Evolutionary conservation across 129 eudicot species (phyloP).

Genomic region (Tagetes erecta): DNA sequence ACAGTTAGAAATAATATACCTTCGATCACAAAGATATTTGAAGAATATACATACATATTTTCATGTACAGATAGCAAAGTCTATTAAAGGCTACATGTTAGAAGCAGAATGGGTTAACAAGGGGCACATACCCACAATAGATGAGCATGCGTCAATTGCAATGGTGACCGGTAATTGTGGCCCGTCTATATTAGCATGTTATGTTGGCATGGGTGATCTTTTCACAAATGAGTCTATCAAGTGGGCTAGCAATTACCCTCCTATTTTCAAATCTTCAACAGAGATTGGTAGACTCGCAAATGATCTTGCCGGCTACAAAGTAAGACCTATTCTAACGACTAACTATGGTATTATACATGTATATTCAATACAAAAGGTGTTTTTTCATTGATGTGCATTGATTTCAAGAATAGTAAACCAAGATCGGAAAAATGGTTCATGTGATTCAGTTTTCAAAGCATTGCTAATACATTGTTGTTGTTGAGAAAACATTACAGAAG

Average conservation of each 20-base stretch:
- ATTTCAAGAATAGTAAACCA: too few relatives aligned
- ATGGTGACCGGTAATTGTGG: background rate
- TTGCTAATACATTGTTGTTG: background rate
- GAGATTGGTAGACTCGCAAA: background rate
- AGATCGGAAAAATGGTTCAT: too few relatives aligned
- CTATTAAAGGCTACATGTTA: background rate
- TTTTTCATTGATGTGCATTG: too few relatives aligned
- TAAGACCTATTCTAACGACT: too few relatives aligned
- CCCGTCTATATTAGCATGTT: background rate
- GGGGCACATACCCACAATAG: conserved; percentile 2
- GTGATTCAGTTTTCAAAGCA: too few relatives aligned
- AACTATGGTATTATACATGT: too few relatives aligned
- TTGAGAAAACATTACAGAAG: background rate
- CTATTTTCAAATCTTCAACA: background rate
- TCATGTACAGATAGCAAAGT: background rate
- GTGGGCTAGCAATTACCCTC: background rate
- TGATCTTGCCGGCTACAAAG: background rate
- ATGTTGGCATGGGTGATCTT: background rate
- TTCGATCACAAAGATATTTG: too few relatives aligned
- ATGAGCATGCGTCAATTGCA: conserved; percentile 1
- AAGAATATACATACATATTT: background rate
- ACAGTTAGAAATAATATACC: too few relatives aligned
- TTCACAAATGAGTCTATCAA: background rate
- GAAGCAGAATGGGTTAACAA: background rate
- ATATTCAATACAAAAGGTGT: too few relatives aligned